These are phyloP conservation scores for Sporormia fimetaria DNA, from an alignment of 495 filamentous ascomycete species.

Conservation along the genomic window DNA sequence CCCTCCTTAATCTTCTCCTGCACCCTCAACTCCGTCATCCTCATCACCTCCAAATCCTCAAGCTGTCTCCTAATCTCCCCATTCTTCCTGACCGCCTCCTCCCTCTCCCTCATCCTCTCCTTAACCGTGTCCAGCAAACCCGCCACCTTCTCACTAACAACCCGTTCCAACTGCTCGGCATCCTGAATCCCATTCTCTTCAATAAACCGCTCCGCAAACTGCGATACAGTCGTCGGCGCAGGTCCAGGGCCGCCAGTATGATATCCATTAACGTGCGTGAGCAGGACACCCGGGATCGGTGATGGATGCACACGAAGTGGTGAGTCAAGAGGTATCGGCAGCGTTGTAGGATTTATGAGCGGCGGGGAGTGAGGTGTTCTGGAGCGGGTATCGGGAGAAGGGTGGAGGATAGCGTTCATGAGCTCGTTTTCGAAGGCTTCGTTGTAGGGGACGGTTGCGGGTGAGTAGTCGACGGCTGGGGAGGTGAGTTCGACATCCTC, in stretches of 20 bases:
- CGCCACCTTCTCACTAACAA: slow-evolving; percentile 29
- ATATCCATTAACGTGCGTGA: slow-evolving; percentile 32
- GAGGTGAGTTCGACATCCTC: slow-evolving; percentile 11
- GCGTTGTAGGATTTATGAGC: slow-evolving; percentile 19
- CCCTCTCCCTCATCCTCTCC: slow-evolving; percentile 29
- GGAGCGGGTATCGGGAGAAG: slow-evolving; percentile 2
- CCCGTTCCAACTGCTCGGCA: slow-evolving; percentile 27
- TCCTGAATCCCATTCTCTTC: slow-evolving; percentile 29
- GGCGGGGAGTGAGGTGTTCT: slow-evolving; percentile 11
- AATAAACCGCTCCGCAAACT: slow-evolving; percentile 29
- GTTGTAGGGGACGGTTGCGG: slow-evolving; percentile 23
- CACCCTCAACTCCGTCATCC: slow-evolving; percentile 18
- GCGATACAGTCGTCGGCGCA: slow-evolving; percentile 16
- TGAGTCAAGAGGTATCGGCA: slow-evolving; percentile 31
- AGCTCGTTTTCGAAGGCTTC: slow-evolving; percentile 31
- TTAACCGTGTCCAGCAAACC: slow-evolving; percentile 23
- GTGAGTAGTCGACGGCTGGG: slow-evolving; percentile 15
- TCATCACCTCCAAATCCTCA: slow-evolving; percentile 16
- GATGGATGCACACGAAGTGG: slow-evolving; percentile 27
- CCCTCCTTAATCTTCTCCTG: slow-evolving; percentile 14
- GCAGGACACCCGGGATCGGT: slow-evolving; percentile 28
- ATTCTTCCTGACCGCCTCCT: slow-evolving; percentile 25
- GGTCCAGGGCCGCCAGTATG: slow-evolving; percentile 32
- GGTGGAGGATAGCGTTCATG: slow-evolving; percentile 28
- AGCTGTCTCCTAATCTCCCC: slow-evolving; percentile 13